Evolutionary conservation across 1,284 basidiomycete genomes (phyloP).

Genomic region (Rhodotorula sp.): DNA sequence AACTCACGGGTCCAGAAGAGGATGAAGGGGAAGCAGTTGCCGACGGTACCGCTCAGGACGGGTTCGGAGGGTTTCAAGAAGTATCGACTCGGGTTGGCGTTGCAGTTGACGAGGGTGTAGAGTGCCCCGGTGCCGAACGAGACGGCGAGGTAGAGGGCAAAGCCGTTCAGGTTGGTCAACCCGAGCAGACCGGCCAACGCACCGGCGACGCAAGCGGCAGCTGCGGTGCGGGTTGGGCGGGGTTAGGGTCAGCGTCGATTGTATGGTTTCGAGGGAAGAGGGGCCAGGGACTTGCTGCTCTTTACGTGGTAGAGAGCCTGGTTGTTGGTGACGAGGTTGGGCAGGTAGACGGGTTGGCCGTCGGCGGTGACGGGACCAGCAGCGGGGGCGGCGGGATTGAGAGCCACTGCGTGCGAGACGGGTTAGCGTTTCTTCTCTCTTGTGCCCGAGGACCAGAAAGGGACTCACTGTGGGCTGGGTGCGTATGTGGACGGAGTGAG

Average conservation of each 20-base stretch:
- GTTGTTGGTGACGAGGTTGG: constrained; percentile 24
- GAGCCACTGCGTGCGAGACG: constrained; percentile 1
- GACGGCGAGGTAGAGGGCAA: constrained; percentile 64
- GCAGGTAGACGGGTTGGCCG: constrained; percentile 16
- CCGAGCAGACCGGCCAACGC: constrained; percentile 81
- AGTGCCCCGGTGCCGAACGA: constrained; percentile 46
- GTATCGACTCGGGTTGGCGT: constrained; percentile 56
- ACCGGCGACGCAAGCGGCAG: constrained; percentile 76
- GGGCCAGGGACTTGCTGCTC: constrained; percentile 18
- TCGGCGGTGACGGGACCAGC: constrained; percentile 4
- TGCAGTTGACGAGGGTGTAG: constrained; percentile 43
- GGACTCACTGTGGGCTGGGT: too few relatives aligned
- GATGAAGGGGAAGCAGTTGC: constrained; percentile 35
- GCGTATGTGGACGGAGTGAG: neutral
- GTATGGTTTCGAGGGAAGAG: too few relatives aligned
- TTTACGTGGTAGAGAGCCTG: constrained; percentile 32
- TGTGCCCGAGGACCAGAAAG: too few relatives aligned
- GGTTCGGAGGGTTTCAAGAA: constrained; percentile 53
- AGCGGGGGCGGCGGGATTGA: constrained; percentile 2
- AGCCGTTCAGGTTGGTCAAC: constrained; percentile 75
- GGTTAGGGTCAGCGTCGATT: constrained; percentile 53
- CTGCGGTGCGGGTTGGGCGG: constrained; percentile 33
- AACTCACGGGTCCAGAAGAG: constrained; percentile 39
- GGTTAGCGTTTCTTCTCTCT: neutral
- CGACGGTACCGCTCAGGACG: constrained; percentile 24